Evolutionary conservation across 2,329 filamentous ascomycete genomes (phyloP).

Genomic region (Talaromyces atroroseus): DNA sequence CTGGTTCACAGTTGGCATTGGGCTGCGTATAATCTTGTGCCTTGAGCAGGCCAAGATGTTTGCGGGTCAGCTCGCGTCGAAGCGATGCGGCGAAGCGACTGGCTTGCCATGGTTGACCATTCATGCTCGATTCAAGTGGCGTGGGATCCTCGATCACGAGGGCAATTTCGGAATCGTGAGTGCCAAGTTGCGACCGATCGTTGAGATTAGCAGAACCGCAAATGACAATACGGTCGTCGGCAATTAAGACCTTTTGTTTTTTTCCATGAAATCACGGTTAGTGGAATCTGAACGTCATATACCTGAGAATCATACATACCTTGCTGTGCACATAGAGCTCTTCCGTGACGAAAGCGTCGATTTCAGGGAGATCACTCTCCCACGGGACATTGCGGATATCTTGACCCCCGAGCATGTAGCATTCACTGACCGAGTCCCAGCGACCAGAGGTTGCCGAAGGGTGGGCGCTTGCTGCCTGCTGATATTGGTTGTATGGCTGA

Average conservation of each 20-base stretch:
- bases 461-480: slow-evolving; percentile 54
- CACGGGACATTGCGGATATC: slow-evolving; percentile 62
- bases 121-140: slow-evolving; percentile 66
- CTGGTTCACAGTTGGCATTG: slow-evolving; percentile 53
- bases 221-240: slow-evolving; percentile 77
- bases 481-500: slow-evolving; percentile 61
- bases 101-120: slow-evolving; percentile 69
- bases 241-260: slow-evolving; percentile 62
- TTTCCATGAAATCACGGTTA: slow-evolving; percentile 7
- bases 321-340: slow-evolving; percentile 57
- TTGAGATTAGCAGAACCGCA: slow-evolving; percentile 89
- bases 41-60: slow-evolving; percentile 77
- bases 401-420: slow-evolving; percentile 75
- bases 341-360: slow-evolving; percentile 59
- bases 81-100: slow-evolving; percentile 78
- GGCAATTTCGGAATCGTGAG: slow-evolving; percentile 85
- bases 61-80: slow-evolving; percentile 77
- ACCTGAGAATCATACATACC: slow-evolving; percentile 28
- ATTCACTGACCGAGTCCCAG: slow-evolving; percentile 71
- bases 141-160: slow-evolving; percentile 84
- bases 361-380: slow-evolving; percentile 51
- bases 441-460: slow-evolving; percentile 47
- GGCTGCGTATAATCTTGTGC: slow-evolving; percentile 63
- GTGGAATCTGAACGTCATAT: not conserved
- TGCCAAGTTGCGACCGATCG: slow-evolving; percentile 79